Percentiles rank a stretch among this genome's conserved stretches.
These are phyloP conservation scores for Aleurites moluccanus DNA, from an alignment of 441 rosid species.

Conservation along the genomic window DNA sequence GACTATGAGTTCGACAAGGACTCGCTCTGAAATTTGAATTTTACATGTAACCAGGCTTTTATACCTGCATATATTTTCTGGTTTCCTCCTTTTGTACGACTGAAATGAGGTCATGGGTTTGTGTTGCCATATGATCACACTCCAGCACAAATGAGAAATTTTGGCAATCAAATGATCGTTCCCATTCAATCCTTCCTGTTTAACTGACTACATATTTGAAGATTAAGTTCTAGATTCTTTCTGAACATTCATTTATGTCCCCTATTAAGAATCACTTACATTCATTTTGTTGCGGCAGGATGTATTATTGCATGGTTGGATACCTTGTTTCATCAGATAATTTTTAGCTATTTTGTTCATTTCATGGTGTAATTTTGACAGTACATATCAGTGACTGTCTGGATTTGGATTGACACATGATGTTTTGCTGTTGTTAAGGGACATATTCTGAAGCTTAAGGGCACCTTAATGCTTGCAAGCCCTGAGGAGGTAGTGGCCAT, in stretches of 20 bases:
- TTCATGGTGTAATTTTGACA: conserved; percentile 11
- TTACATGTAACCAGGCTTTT: neutral
- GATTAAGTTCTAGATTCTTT: neutral
- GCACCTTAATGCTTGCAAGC: conserved; percentile 92
- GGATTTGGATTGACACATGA: conserved; percentile 16
- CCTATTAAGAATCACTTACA: neutral
- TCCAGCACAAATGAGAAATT: neutral
- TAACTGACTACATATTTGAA: neutral
- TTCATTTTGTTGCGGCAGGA: neutral
- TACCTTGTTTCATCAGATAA: neutral
- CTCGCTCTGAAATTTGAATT: neutral
- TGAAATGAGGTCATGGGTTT: neutral
- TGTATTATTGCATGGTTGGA: too few species aligned
- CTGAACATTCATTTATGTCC: neutral
- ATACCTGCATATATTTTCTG: neutral
- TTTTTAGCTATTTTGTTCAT: neutral
- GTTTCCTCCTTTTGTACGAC: neutral
- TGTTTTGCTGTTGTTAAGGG: conserved; percentile 54
- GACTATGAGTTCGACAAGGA: neutral
- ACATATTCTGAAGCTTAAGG: conserved; percentile 90
- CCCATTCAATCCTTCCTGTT: neutral
- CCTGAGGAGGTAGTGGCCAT: conserved; percentile 89
- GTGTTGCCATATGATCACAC: neutral
- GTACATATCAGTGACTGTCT: conserved; percentile 14
- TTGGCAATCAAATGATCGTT: neutral